Conservation (phyloP, 305 asterid genomes). For the Plantago coronopus region DNA sequence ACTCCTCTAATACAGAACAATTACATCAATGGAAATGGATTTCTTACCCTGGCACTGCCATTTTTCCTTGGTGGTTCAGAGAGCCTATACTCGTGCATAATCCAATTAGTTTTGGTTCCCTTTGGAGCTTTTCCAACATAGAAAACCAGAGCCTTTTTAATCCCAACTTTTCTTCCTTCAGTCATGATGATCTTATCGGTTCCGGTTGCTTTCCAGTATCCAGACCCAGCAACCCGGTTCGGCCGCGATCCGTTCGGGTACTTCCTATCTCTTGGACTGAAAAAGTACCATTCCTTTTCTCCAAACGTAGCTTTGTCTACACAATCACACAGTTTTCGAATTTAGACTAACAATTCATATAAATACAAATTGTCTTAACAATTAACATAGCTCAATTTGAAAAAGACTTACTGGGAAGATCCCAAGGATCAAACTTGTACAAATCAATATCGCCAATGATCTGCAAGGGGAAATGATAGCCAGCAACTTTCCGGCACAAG, state of each 20-base stretch:
- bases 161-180: constrained; percentile 69
- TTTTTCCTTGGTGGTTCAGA: constrained; percentile 42
- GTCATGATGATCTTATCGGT: constrained; percentile 65
- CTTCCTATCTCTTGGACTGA: constrained; percentile 76
- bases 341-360: neutral
- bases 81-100: constrained; percentile 82
- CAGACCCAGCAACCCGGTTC: constrained; percentile 74
- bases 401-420: constrained; percentile 56
- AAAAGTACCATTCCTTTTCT: constrained; percentile 86
- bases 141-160: constrained; percentile 77
- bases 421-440: constrained; percentile 85
- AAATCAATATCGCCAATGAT: constrained; percentile 73
- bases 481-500: constrained; percentile 67
- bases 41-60: constrained; percentile 49
- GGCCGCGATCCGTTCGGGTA: constrained; percentile 89
- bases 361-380: neutral
- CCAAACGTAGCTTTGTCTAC: constrained; percentile 73
- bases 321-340: neutral
- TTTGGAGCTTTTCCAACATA: constrained; percentile 85
- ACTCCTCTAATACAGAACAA: no score
- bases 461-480: constrained; percentile 51
- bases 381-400: neutral
- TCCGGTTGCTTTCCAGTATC: constrained; percentile 93
- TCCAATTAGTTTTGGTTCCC: constrained; percentile 86
- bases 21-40: neutral